phyloP scores from a whole-genome alignment of 164 flowering plant genomes.

The Chimonanthus praecox region DNA sequence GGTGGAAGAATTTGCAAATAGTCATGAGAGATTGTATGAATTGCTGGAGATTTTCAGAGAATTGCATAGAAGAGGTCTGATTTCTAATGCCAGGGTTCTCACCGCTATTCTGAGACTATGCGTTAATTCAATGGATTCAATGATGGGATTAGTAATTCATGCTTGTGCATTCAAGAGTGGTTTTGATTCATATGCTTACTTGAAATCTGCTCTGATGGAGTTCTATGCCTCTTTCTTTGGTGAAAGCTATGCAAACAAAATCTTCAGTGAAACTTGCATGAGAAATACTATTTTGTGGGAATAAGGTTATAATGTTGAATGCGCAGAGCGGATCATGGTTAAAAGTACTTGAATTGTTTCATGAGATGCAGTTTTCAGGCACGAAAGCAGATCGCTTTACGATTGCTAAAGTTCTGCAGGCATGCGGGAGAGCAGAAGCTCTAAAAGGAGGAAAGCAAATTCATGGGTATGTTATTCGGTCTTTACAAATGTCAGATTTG shows the following conservation, averaged over 20 bases:
- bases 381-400: conserved; percentile 27
- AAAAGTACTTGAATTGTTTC: conserved; percentile 31
- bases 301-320: conserved; percentile 35
- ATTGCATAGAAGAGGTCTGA: conserved; percentile 37
- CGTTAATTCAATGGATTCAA: conserved; percentile 22
- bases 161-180: conserved; percentile 53
- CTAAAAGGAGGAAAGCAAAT: conserved; percentile 51
- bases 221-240: conserved; percentile 47
- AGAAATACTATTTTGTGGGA: conserved; percentile 43
- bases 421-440: conserved; percentile 43
- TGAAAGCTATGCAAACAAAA: conserved; percentile 27
- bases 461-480: conserved; percentile 51
- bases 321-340: conserved; percentile 28
- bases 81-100: conserved; percentile 23
- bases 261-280: conserved; percentile 34
- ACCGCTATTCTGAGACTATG: conserved; percentile 34
- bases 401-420: conserved; percentile 46
- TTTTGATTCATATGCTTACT: conserved; percentile 33
- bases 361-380: conserved; percentile 44
- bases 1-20: conserved; percentile 31
- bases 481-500: conserved; percentile 23
- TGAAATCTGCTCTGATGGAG: conserved; percentile 47
- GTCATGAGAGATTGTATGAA: conserved; percentile 25
- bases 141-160: conserved; percentile 51
- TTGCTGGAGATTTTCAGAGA: conserved; percentile 48